Evolutionary conservation across 2,329 filamentous ascomycete genomes (phyloP), one percentile per base, ranked within the genome.

Genomic region (Cucurbitaria berberidis): DNA sequence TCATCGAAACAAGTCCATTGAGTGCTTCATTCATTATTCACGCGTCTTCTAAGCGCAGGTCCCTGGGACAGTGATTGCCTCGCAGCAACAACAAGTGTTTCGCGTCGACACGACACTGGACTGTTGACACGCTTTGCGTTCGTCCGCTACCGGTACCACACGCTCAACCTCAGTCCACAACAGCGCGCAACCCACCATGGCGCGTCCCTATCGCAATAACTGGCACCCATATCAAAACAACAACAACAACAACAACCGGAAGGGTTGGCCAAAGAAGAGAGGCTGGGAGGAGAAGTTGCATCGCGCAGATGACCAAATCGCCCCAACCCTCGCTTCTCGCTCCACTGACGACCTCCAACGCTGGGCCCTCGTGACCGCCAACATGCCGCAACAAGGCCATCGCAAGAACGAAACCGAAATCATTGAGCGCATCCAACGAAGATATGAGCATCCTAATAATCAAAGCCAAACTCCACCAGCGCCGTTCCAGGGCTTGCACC

Each of bases 271-370:
- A 8, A 35, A 30, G 18, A 48, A 32, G 9, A 10, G 48, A 29
- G 22, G 29, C 18, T 39, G 41, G 51, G 39, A 52, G 22, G 45
- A 48, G 10, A 38, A 26, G 18, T 39, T 43, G 8, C 45, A 57
- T 21, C 49, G 40, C 19, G 45, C 53, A 0, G 53, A 62, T 16
- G 53, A 59, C 11, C 53, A 53, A 10, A 62, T 60, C 19, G 51
- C 48, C 3, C 56, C 51, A 6, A 34, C 18, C 45, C 42, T 32
- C 19, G 48, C 51, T n/a, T 51, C 47, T 3, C 10, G 19, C 10
- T 51, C 59, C 2, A 35, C 43, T 7, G 19, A 45, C 15, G 32
- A 45, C 36, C 59, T 62, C 22, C 46, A 57, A 32, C 44, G 34
- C 10, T 62, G 56, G 53, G 56, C 53, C 9, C 24, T 57, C 5